Conservation (phyloP, 768 basidiomycete species). For the Suillus discolor region DNA sequence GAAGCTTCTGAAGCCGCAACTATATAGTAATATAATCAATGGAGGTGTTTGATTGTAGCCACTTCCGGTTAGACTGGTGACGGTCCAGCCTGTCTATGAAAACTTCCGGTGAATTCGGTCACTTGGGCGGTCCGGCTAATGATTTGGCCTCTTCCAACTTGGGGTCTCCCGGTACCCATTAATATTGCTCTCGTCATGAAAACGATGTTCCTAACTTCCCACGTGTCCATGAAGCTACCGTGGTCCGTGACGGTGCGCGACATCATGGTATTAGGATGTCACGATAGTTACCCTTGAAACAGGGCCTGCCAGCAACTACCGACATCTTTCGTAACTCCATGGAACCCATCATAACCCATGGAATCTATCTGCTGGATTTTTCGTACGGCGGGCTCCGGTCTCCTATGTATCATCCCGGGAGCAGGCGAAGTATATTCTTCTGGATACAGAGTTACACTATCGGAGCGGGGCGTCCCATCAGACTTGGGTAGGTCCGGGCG, state of each 20-base stretch:
- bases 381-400: slow-evolving; percentile 56
- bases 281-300: slow-evolving; percentile 81
- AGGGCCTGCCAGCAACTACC: slow-evolving; percentile 64
- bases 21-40: too few species aligned
- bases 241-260: background rate
- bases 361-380: background rate
- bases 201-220: slow-evolving; percentile 34
- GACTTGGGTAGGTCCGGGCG: too few species aligned
- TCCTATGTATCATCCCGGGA: slow-evolving; percentile 75
- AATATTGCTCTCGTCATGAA: slow-evolving; percentile 18
- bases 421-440: slow-evolving; percentile 63
- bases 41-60: too few species aligned
- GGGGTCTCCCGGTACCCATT: slow-evolving; percentile 11
- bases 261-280: slow-evolving; percentile 52
- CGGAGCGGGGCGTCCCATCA: too few species aligned
- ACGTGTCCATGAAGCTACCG: slow-evolving; percentile 23
- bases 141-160: background rate
- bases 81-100: too few species aligned
- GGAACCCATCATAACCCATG: background rate
- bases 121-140: background rate
- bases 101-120: background rate
- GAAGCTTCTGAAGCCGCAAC: too few species aligned
- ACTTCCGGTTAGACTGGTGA: too few species aligned
- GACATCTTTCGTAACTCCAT: slow-evolving; percentile 56
- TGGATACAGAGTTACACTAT: slow-evolving; percentile 77